Conservation (phyloP, 2,329 filamentous ascomycete species). For the Xylaria sp. region DNA sequence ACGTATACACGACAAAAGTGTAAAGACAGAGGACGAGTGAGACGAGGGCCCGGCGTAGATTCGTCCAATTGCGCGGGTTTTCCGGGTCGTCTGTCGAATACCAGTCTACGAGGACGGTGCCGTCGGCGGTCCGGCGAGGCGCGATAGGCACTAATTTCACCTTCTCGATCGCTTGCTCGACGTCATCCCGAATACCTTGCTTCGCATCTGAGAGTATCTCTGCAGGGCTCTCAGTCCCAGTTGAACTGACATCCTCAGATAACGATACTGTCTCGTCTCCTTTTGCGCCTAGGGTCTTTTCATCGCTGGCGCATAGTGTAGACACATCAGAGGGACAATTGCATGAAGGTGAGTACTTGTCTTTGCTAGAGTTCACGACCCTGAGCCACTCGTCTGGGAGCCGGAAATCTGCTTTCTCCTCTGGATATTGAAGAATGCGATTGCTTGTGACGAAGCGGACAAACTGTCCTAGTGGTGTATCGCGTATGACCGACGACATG, state of each 20-base stretch:
- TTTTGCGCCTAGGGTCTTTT: slow-evolving; percentile 41
- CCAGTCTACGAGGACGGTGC: slow-evolving; percentile 44
- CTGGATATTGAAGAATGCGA: slow-evolving; percentile 41
- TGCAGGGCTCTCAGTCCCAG: slow-evolving; percentile 41
- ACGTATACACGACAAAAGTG: slow-evolving; percentile 69
- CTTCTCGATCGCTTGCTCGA: slow-evolving; percentile 45
- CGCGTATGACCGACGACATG: slow-evolving; percentile 38
- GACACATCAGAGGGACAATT: slow-evolving; percentile 37
- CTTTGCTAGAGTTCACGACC: slow-evolving; percentile 22
- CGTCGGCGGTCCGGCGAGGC: slow-evolving; percentile 41
- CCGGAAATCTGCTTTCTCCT: slow-evolving; percentile 41
- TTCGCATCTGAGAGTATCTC: slow-evolving; percentile 45
- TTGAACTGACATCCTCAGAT: slow-evolving; percentile 34
- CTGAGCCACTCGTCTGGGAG: slow-evolving; percentile 40
- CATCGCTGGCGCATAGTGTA: slow-evolving; percentile 37
- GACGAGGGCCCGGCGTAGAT: slow-evolving; percentile 56
- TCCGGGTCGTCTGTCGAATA: slow-evolving; percentile 64
- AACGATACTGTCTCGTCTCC: slow-evolving; percentile 36
- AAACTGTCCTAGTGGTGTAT: slow-evolving; percentile 46
- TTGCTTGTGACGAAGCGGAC: slow-evolving; percentile 48
- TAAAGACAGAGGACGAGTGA: slow-evolving; percentile 63
- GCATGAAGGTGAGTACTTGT: slow-evolving; percentile 2
- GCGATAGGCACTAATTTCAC: slow-evolving; percentile 47
- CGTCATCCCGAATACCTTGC: slow-evolving; percentile 43
- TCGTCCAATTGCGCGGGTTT: slow-evolving; percentile 46